Conservation (phyloP, 208 protist species). For the Leishmania major region DNA sequence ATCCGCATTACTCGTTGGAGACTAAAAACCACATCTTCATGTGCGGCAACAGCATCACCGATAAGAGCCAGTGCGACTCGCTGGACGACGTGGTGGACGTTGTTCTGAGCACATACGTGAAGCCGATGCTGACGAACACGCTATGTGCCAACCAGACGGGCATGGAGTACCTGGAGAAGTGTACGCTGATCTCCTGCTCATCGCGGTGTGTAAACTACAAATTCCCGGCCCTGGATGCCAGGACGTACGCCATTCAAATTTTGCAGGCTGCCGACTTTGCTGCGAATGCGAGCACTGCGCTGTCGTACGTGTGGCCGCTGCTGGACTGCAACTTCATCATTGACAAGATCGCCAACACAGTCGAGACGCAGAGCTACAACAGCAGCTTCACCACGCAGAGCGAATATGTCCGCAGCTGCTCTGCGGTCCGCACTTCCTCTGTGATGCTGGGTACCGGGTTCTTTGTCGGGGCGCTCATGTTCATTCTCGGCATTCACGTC, state of each 20-base stretch:
- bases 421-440: conserved; percentile 39
- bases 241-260: conserved; percentile 32
- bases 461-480: conserved; percentile 80
- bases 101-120: conserved; percentile 41
- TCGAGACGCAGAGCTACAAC: conserved; percentile 41
- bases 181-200: conserved; percentile 47
- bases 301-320: conserved; percentile 63
- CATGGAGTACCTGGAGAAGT: conserved; percentile 48
- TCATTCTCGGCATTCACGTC: conserved; percentile 69
- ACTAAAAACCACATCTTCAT: conserved; percentile 39
- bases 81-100: conserved; percentile 43
- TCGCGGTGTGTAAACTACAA: conserved; percentile 46
- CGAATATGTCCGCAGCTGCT: conserved; percentile 32
- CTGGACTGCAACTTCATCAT: conserved; percentile 83
- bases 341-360: conserved; percentile 51
- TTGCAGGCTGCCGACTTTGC: conserved; percentile 34
- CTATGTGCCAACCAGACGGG: conserved; percentile 49
- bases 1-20: conserved; percentile 7
- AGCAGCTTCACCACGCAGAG: not conserved
- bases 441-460: conserved; percentile 71
- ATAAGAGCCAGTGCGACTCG: conserved; percentile 28
- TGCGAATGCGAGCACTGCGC: conserved; percentile 59
- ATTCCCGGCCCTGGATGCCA: conserved; percentile 18
- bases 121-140: conserved; percentile 48
- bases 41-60: conserved; percentile 44